A percentile compares a stretch with the other conserved stretches of the same genome.
Evolutionary conservation across 2,329 filamentous ascomycete species (phyloP).

Genomic region (Fusarium piperis): DNA sequence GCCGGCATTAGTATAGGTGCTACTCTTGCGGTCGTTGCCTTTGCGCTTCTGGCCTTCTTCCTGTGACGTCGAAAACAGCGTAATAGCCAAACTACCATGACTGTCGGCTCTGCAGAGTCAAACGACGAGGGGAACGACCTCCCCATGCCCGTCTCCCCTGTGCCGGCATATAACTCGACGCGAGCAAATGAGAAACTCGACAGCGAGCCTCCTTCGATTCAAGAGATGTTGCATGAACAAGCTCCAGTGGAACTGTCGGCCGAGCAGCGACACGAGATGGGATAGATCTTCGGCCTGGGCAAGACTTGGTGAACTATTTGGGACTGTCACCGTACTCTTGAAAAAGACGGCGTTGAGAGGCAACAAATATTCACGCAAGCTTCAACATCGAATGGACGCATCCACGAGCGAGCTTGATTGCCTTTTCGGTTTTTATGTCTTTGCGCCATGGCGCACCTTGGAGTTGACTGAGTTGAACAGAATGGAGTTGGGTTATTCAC

Average conservation of each 20-base stretch:
- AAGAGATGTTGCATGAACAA: constrained; percentile 5
- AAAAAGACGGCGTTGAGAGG: neutral
- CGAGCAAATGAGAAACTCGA: neutral
- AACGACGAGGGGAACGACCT: neutral
- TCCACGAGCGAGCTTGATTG: neutral
- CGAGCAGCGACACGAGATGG: constrained; percentile 9
- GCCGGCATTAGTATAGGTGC: constrained; percentile 12
- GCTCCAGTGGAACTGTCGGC: neutral
- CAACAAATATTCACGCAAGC: neutral
- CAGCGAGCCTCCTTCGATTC: neutral
- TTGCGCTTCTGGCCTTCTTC: constrained; percentile 11
- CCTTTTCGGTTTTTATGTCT: neutral
- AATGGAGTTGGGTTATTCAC: neutral
- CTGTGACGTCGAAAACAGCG: constrained; percentile 21
- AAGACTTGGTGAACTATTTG: neutral
- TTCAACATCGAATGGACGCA: neutral
- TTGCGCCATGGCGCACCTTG: neutral
- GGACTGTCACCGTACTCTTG: neutral
- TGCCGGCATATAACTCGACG: neutral
- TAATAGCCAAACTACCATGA: neutral
- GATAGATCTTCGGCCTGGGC: neutral
- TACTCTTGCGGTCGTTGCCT: constrained; percentile 7
- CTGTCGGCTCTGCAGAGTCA: neutral
- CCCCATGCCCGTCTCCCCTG: neutral
- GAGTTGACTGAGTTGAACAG: neutral